A percentile compares a stretch with the other conserved stretches of the same genome.
Conservation (phyloP, 2,329 filamentous ascomycete genomes). For the Phaeosphaeriaceae sp. region DNA sequence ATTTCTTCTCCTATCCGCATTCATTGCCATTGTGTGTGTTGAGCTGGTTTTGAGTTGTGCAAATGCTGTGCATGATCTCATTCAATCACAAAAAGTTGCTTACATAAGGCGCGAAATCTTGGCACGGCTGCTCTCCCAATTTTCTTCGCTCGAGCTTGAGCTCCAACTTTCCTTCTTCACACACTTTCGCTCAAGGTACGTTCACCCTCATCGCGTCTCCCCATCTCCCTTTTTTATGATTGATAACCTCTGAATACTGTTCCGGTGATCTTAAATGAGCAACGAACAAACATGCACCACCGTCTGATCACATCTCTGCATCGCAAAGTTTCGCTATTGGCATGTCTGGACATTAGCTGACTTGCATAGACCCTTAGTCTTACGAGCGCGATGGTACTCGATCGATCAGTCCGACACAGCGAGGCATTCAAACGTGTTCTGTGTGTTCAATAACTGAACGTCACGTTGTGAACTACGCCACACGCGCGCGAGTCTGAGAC, state of each 20-base stretch:
- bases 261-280: conserved; percentile 63
- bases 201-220: conserved; percentile 5
- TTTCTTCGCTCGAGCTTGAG: conserved; percentile 30
- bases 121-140: conserved; percentile 28
- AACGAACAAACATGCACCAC: conserved; percentile 67
- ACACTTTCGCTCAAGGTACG: conserved; percentile 36
- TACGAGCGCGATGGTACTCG: not conserved
- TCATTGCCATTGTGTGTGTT: conserved; percentile 29
- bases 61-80: conserved; percentile 15
- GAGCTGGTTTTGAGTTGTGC: conserved; percentile 8
- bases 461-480: no score
- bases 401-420: not conserved
- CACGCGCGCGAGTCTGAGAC: not conserved
- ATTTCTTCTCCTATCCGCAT: conserved; percentile 78
- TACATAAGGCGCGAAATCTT: conserved; percentile 42
- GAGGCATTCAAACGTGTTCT: no score
- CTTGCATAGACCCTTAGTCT: conserved; percentile 10
- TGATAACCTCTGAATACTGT: conserved; percentile 60
- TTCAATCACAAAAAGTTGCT: conserved; percentile 22
- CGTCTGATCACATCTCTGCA: conserved; percentile 54
- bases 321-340: conserved; percentile 13
- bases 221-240: conserved; percentile 49
- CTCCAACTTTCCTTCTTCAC: conserved; percentile 26
- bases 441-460: no score
- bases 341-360: conserved; percentile 25